Evolutionary conservation across 495 filamentous ascomycete species (phyloP).

Genomic region (Neurospora tetrasperma): DNA sequence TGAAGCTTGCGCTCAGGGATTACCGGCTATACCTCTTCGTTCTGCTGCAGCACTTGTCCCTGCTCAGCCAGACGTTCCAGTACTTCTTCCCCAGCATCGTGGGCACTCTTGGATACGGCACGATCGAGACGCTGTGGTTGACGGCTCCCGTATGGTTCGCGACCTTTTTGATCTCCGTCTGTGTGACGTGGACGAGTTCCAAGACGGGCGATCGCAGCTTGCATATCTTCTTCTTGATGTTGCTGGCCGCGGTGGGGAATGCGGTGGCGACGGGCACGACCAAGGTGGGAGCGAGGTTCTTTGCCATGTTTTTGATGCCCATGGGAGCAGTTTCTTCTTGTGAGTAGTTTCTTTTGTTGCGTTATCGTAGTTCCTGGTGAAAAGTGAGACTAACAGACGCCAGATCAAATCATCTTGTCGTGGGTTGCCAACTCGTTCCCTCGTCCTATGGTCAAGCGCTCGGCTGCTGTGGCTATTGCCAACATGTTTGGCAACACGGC

Average conservation of each 20-base stretch:
- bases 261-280: constrained; percentile 36
- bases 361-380: neutral
- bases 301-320: constrained; percentile 42
- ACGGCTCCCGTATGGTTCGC: constrained; percentile 41
- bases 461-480: constrained; percentile 42
- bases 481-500: constrained; percentile 45
- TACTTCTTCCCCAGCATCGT: constrained; percentile 49
- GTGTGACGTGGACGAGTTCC: constrained; percentile 29
- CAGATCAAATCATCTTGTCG: constrained; percentile 37
- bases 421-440: constrained; percentile 47
- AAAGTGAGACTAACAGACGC: neutral
- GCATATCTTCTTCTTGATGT: constrained; percentile 33
- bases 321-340: constrained; percentile 38
- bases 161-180: constrained; percentile 25
- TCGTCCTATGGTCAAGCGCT: constrained; percentile 43
- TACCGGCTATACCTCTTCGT: constrained; percentile 36
- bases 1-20: constrained; percentile 30
- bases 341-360: constrained; percentile 3
- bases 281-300: constrained; percentile 37
- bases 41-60: constrained; percentile 33
- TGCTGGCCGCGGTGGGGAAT: constrained; percentile 41
- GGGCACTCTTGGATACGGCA: constrained; percentile 40
- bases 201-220: constrained; percentile 33
- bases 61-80: constrained; percentile 34
- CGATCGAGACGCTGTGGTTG: constrained; percentile 40